phyloP scores from a whole-genome alignment of 176 grass and related monocot species.

The Triticum dicoccoides region DNA sequence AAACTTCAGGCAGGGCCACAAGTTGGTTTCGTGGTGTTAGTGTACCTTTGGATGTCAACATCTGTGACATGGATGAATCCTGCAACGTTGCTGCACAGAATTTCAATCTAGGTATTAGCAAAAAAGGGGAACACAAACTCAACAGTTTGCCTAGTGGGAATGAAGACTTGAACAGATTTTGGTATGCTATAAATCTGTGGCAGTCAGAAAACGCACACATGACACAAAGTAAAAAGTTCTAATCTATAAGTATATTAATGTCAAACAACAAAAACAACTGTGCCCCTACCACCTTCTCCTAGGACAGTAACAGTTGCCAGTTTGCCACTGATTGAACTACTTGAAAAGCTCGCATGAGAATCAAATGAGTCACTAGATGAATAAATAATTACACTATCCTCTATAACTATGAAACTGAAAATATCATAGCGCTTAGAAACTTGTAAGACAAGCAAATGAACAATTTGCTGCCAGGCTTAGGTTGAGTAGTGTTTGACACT shows the following conservation, averaged over 20 bases:
- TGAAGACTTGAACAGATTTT: not conserved
- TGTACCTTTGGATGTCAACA: conserved; percentile 91
- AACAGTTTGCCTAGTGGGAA: not conserved
- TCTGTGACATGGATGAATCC: conserved; percentile 95
- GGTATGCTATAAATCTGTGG: not conserved
- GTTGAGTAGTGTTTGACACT: not conserved
- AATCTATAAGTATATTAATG: not conserved
- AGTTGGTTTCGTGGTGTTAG: not conserved
- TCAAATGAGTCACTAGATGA: not conserved
- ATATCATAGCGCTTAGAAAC: not conserved
- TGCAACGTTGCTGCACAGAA: conserved; percentile 75
- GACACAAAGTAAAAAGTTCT: not conserved
- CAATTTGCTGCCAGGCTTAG: not conserved
- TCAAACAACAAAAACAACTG: not conserved
- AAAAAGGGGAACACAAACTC: not conserved
- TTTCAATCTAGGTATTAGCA: conserved; percentile 4
- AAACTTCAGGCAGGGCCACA: not conserved
- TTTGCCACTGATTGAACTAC: not conserved
- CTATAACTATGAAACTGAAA: not conserved
- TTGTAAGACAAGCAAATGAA: not conserved
- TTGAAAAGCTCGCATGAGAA: not conserved
- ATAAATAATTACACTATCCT: not conserved
- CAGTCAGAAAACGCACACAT: not conserved
- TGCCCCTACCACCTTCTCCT: not conserved
- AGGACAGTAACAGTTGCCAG: not conserved